Percentiles rank a stretch among this genome's conserved stretches.
Conservation (phyloP, 2,329 filamentous ascomycete species). For the Thielaviopsis ethacetica region DNA sequence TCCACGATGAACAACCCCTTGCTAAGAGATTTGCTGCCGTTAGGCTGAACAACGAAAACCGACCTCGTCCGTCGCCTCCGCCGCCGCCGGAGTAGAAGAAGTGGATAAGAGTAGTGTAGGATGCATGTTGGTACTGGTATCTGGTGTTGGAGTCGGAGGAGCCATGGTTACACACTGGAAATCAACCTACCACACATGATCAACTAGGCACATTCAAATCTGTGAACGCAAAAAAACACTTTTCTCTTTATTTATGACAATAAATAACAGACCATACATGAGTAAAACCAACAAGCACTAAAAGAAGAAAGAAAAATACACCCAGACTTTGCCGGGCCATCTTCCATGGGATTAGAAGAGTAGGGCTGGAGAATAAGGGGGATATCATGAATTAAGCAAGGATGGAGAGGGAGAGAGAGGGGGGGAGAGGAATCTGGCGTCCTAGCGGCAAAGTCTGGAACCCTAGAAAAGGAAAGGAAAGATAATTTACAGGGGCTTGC, state of each 20-base stretch:
- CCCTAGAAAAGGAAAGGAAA: background rate
- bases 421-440: background rate
- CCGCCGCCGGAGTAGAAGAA: slow-evolving; percentile 1
- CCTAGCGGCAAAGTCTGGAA: background rate
- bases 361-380: background rate
- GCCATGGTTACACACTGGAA: too few species aligned
- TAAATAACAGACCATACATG: background rate
- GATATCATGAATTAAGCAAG: slow-evolving; percentile 6
- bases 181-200: too few species aligned
- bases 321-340: background rate
- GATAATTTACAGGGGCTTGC: slow-evolving; percentile 54
- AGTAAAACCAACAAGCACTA: background rate
- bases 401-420: background rate
- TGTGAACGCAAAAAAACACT: background rate
- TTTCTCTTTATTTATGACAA: background rate
- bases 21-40: slow-evolving; percentile 51
- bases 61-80: slow-evolving; percentile 3
- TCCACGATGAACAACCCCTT: slow-evolving; percentile 35
- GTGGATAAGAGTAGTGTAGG: background rate
- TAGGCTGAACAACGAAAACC: slow-evolving; percentile 36
- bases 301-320: too few species aligned
- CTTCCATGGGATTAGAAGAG: background rate
- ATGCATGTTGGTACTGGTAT: background rate
- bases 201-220: background rate
- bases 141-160: background rate